A percentile compares a stretch with the other conserved stretches of the same genome.
Evolutionary conservation across 805 yeast genomes (phyloP).

Genomic region (Diddensiella caesifluorescens): DNA sequence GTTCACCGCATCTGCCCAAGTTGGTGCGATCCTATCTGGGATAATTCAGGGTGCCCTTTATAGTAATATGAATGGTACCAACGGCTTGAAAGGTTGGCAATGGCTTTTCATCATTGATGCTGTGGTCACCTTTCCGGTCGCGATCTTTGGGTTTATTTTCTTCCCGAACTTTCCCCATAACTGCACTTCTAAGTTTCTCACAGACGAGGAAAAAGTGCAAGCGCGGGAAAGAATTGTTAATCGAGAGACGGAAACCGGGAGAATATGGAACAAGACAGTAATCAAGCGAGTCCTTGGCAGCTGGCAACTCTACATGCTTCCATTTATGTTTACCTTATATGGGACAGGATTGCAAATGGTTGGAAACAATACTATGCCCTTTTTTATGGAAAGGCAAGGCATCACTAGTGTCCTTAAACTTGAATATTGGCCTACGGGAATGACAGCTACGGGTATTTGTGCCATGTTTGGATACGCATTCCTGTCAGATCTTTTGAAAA

Average conservation of each 20-base stretch:
- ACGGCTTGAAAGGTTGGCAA: slow-evolving; percentile 50
- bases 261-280: slow-evolving; percentile 2
- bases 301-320: slow-evolving; percentile 20
- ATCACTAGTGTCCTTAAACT: slow-evolving; percentile 11
- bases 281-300: background rate
- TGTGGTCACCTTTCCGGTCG: slow-evolving; percentile 39
- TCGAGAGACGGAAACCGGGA: background rate
- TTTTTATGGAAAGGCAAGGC: slow-evolving; percentile 17
- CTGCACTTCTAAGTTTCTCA: slow-evolving; percentile 23
- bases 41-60: slow-evolving; percentile 49
- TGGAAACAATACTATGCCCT: slow-evolving; percentile 18
- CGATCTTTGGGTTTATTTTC: slow-evolving; percentile 36
- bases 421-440: slow-evolving; percentile 17
- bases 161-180: slow-evolving; percentile 49
- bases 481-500: slow-evolving; percentile 12
- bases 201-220: slow-evolving; percentile 25
- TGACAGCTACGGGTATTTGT: slow-evolving; percentile 11
- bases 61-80: slow-evolving; percentile 38
- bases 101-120: slow-evolving; percentile 63
- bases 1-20: slow-evolving; percentile 5
- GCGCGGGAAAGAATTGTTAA: slow-evolving; percentile 17
- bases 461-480: slow-evolving; percentile 13
- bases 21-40: slow-evolving; percentile 6
- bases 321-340: slow-evolving; percentile 14
- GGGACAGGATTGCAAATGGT: slow-evolving; percentile 19